A percentile compares a stretch with the other conserved stretches of the same genome.
These are phyloP conservation scores for Phaffia australis DNA, from an alignment of 768 basidiomycete species.

Conservation along the genomic window DNA sequence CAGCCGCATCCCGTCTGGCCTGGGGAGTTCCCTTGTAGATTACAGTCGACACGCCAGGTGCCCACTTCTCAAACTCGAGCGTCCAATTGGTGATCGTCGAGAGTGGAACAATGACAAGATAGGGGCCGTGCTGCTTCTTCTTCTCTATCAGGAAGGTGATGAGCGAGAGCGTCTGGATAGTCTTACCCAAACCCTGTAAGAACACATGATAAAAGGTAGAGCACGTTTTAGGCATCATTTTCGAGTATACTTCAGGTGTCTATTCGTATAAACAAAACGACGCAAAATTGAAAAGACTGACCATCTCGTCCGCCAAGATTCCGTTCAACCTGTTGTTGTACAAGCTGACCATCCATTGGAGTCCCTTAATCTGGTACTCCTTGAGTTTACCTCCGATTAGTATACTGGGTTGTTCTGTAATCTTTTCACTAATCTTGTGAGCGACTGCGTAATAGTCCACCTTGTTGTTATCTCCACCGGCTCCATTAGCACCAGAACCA, in stretches of 20 bases:
- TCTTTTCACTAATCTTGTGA: constrained; percentile 77
- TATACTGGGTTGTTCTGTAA: constrained; percentile 43
- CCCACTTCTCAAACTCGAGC: constrained; percentile 95
- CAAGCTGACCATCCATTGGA: constrained; percentile 97
- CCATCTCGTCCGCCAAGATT: constrained; percentile 66
- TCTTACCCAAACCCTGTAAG: constrained; percentile 35
- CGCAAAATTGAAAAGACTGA: constrained; percentile 26
- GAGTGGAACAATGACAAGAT: constrained; percentile 87
- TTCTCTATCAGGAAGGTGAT: constrained; percentile 84
- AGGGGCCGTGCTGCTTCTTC: constrained; percentile 85
- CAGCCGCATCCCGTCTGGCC: constrained; percentile 66
- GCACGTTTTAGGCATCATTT: background rate
- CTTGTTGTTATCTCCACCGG: constrained; percentile 54
- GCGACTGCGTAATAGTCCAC: constrained; percentile 96
- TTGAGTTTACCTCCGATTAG: constrained; percentile 59
- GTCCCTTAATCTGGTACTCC: constrained; percentile 85
- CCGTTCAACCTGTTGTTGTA: constrained; percentile 94
- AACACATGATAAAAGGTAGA: constrained; percentile 6
- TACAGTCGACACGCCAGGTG: constrained; percentile 63
- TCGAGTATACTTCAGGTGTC: too few relatives aligned
- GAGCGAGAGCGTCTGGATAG: constrained; percentile 45
- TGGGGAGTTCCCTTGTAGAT: constrained; percentile 87
- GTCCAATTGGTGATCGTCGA: constrained; percentile 98
- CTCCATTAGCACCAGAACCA: constrained; percentile 28
- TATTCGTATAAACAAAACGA: too few relatives aligned